Conservation (phyloP, 805 yeast genomes). For the Blastobotrys attinorum region DNA sequence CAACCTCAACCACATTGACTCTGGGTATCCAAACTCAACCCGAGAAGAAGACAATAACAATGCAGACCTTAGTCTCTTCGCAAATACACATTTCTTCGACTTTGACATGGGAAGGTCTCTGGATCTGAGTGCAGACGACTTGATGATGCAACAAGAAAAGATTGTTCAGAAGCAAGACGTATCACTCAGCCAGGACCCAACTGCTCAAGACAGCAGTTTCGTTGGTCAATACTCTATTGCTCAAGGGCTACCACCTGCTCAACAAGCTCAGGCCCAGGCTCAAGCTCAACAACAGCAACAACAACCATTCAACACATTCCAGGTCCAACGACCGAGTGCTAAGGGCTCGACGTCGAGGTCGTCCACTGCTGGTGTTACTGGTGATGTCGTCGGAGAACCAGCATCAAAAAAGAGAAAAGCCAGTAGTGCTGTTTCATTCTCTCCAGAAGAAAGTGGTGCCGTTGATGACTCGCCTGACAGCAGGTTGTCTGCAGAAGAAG, state of each 20-base stretch:
- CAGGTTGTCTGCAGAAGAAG: constrained; percentile 39
- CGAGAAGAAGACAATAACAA: constrained; percentile 9
- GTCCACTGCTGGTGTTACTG: not conserved
- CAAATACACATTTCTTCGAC: constrained; percentile 38
- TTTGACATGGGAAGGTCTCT: constrained; percentile 37
- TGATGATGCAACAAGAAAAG: constrained; percentile 34
- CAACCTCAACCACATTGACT: constrained; percentile 26
- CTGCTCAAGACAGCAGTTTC: not conserved
- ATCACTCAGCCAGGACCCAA: not conserved
- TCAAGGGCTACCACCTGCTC: constrained; percentile 1
- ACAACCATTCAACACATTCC: not conserved
- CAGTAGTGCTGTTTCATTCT: too few species aligned
- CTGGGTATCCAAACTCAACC: constrained; percentile 14
- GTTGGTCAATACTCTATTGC: constrained; percentile 3
- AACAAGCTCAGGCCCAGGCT: not conserved
- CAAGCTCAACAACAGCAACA: not conserved
- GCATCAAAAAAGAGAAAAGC: constrained; percentile 5
- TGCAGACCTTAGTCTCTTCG: constrained; percentile 34
- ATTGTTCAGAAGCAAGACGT: constrained; percentile 22
- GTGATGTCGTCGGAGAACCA: not conserved
- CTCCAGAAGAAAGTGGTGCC: not conserved
- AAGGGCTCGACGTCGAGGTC: not conserved
- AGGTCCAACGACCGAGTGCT: not conserved
- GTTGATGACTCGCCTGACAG: constrained; percentile 3
- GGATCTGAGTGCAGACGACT: constrained; percentile 34